phyloP scores from a whole-genome alignment of 2,329 filamentous ascomycete genomes.

The Fusarium sacchari region DNA sequence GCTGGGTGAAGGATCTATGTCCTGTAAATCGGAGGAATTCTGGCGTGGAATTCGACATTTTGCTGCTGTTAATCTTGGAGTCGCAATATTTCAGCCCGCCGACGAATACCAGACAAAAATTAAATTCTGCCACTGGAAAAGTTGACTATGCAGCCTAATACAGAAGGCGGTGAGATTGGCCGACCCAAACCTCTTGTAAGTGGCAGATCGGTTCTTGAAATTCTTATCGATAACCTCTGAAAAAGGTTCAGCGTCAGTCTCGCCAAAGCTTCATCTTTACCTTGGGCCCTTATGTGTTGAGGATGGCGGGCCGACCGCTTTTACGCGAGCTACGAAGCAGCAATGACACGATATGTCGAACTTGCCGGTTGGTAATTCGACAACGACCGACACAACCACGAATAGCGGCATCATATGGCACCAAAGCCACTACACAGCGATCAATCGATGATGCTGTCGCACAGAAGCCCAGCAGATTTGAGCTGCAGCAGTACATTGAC shows the following conservation, averaged over 20 bases:
- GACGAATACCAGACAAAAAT: conserved; percentile 44
- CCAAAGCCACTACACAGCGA: conserved; percentile 32
- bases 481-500: conserved; percentile 44
- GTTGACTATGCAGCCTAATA: neutral
- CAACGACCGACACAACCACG: conserved; percentile 41
- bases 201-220: conserved; percentile 16
- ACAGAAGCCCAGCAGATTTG: conserved; percentile 41
- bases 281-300: conserved; percentile 23
- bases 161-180: conserved; percentile 46
- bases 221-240: conserved; percentile 49
- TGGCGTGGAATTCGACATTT: conserved; percentile 57
- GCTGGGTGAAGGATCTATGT: conserved; percentile 83
- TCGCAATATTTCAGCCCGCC: conserved; percentile 33
- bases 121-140: conserved; percentile 51
- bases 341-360: conserved; percentile 51
- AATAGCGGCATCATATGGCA: conserved; percentile 48
- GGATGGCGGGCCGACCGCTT: conserved; percentile 51
- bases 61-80: conserved; percentile 35
- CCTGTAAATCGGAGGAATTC: conserved; percentile 81
- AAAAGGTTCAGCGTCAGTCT: conserved; percentile 40
- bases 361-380: conserved; percentile 49
- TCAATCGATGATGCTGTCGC: conserved; percentile 25
- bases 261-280: conserved; percentile 5
- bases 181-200: conserved; percentile 1
- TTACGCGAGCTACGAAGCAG: conserved; percentile 50